phyloP scores from a whole-genome alignment of 371 early-diverging fungal species.

The Mucor plumbeus region DNA sequence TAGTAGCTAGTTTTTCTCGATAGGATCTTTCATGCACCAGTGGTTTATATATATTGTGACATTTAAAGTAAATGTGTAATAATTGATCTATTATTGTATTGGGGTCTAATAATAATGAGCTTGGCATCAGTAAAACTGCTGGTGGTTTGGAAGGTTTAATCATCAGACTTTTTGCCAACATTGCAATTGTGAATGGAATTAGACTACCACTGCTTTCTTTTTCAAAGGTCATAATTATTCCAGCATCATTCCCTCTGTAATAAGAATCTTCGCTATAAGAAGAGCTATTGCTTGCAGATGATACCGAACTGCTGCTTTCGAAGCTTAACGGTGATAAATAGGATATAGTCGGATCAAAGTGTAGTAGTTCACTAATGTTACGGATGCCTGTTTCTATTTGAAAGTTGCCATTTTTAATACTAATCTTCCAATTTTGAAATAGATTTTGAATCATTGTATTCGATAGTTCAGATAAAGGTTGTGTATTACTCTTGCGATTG shows the following conservation, averaged over 20 bases:
- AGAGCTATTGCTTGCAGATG: not conserved
- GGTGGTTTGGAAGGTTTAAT: not conserved
- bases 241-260: not conserved
- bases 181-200: conserved; percentile 4
- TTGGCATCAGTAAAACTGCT: not conserved
- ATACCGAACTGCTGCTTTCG: not conserved
- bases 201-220: not conserved
- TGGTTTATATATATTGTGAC: conserved; percentile 15
- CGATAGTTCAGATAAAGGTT: not conserved
- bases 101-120: not conserved
- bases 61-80: conserved; percentile 15
- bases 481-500: not conserved
- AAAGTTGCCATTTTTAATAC: conserved; percentile 20
- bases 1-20: not conserved
- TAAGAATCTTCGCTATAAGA: not conserved
- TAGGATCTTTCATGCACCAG: conserved; percentile 21
- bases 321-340: conserved; percentile 13
- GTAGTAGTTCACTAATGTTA: conserved; percentile 18
- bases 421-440: conserved; percentile 13
- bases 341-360: not conserved
- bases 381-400: conserved; percentile 29
- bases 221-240: not conserved
- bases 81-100: not conserved
- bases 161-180: not conserved
- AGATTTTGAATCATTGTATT: not conserved